Conservation (phyloP, 2,329 filamentous ascomycete species). For the Exophiala spinifera region DNA sequence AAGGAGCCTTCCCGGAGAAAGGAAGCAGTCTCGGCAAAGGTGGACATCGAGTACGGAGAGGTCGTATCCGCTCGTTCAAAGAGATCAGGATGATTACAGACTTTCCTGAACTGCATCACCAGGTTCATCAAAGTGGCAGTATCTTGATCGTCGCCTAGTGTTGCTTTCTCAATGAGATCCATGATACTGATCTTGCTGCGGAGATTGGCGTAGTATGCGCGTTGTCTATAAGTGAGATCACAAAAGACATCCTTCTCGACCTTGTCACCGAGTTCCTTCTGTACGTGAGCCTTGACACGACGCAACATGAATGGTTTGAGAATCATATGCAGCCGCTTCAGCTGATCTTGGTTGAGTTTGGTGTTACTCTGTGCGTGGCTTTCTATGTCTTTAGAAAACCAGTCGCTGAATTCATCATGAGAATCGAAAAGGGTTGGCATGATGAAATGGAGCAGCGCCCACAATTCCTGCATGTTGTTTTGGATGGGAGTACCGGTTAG, state of each 20-base stretch:
- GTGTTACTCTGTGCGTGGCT: constrained; percentile 98
- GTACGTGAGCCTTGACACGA: constrained; percentile 98
- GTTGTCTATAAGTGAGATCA: constrained; percentile 91
- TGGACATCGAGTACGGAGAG: constrained; percentile 77
- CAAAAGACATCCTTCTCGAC: constrained; percentile 96
- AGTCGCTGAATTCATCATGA: constrained; percentile 53
- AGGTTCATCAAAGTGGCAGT: constrained; percentile 97
- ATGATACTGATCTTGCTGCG: constrained; percentile 98
- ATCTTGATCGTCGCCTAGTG: constrained; percentile 88
- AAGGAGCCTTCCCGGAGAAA: constrained; percentile 85
- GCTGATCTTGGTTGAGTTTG: constrained; percentile 98
- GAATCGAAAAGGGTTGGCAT: constrained; percentile 94
- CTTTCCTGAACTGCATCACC: constrained; percentile 99
- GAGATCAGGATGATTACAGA: constrained; percentile 96
- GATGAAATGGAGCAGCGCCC: constrained; percentile 97
- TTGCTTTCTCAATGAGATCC: constrained; percentile 96
- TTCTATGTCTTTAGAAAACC: constrained; percentile 68
- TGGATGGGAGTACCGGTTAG: constrained; percentile 97
- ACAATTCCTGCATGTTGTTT: constrained; percentile 99
- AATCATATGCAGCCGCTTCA: constrained; percentile 97
- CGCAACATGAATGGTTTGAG: constrained; percentile 99
- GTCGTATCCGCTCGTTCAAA: constrained; percentile 92
- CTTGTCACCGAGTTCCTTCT: constrained; percentile 98
- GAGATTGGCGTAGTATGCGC: constrained; percentile 86
- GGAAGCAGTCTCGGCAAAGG: constrained; percentile 91